Base-by-base conservation (phyloP, 2,329 filamentous ascomycete genomes). In the Parastagonospora nodorum region DNA sequence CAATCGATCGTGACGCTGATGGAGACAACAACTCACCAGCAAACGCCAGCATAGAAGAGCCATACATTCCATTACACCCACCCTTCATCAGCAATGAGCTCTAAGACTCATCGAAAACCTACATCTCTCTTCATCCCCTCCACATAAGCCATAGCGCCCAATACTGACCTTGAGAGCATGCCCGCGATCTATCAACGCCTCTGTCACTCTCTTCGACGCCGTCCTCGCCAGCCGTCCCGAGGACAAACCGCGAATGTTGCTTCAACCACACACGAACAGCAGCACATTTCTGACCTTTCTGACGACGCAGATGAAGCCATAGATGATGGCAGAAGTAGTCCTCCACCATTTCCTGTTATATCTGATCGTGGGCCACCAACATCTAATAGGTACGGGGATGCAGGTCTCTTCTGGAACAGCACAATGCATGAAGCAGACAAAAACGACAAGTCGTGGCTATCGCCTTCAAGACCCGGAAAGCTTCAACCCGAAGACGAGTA, bases 401-500 rank as follows among this genome's bases (percentile, higher is more conserved):
- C 53, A 6, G 36, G 62, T 14, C n/a, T 57, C 6, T 65, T 51
- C 24, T 61, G 58, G 48, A 65, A 64, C 39, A 61, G 57, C 32
- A 48, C 48, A 2, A 64, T 64, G 58, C 19, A 24, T 24, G 19
- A 24, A 24, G 19, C 16, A 24, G 16, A 39, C 6, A 27, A 32
- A 32, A n/a, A 32, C 3, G 30, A 11, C n/a, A 38, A 38, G 19
- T 24, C 19, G 19, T 24, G 19, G 19, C 19, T 24, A 24, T 24
- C 19, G 19, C 19, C 19, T 24, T 24, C 19, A 24, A 24, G 19
- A 24, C 19, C 19, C 19, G 19, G 19, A 24, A 24, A 24, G 19
- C 19, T 24, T 24, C 19, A 24, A 5, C 19, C 19, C 19, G 19
- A 24, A 24, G 19, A 24, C 19, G 19, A 24, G 19, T 15, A 38